Evolutionary conservation across 2,329 filamentous ascomycete species (phyloP).

Genomic region (Ophiocordyceps unilateralis): DNA sequence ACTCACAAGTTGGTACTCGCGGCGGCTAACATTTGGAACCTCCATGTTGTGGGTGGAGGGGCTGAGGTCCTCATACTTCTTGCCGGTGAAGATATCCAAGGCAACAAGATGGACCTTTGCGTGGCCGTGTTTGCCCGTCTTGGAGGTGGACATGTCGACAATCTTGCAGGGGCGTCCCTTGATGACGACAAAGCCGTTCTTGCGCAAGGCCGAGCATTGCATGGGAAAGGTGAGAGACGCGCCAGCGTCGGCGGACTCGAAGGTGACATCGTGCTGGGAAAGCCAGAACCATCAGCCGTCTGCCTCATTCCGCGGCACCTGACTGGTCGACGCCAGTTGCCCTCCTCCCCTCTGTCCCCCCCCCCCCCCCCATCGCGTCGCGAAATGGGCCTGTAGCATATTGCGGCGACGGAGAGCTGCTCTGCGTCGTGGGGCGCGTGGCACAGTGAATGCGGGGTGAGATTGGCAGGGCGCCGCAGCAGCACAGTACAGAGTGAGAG

Average conservation of each 20-base stretch:
- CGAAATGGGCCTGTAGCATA: background rate
- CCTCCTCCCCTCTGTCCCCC: too few species aligned
- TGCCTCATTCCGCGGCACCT: background rate
- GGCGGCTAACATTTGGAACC: slow-evolving; percentile 80
- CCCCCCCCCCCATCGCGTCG: too few species aligned
- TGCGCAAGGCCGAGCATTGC: slow-evolving; percentile 99
- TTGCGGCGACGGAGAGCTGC: slow-evolving; percentile 1
- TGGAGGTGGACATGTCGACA: slow-evolving; percentile 99
- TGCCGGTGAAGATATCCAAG: slow-evolving; percentile 97
- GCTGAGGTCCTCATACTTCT: slow-evolving; percentile 98
- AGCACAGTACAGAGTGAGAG: slow-evolving; percentile 8
- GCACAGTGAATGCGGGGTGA: slow-evolving; percentile 27
- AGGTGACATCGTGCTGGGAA: slow-evolving; percentile 48
- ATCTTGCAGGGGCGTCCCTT: slow-evolving; percentile 99
- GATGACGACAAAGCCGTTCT: slow-evolving; percentile 98
- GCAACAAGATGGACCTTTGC: slow-evolving; percentile 98
- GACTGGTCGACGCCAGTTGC: too few species aligned
- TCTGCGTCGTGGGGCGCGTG: slow-evolving; percentile 18
- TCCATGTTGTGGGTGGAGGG: slow-evolving; percentile 98
- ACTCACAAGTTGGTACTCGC: slow-evolving; percentile 89
- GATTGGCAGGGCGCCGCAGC: slow-evolving; percentile 14
- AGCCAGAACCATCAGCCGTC: slow-evolving; percentile 4
- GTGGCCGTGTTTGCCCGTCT: slow-evolving; percentile 99
- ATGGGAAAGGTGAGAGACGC: slow-evolving; percentile 88
- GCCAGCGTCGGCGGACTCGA: slow-evolving; percentile 91